Evolutionary conservation across 371 early-diverging fungal species (phyloP), one percentile per base, ranked within the genome.

Genomic region (Chytridium lagenaria): DNA sequence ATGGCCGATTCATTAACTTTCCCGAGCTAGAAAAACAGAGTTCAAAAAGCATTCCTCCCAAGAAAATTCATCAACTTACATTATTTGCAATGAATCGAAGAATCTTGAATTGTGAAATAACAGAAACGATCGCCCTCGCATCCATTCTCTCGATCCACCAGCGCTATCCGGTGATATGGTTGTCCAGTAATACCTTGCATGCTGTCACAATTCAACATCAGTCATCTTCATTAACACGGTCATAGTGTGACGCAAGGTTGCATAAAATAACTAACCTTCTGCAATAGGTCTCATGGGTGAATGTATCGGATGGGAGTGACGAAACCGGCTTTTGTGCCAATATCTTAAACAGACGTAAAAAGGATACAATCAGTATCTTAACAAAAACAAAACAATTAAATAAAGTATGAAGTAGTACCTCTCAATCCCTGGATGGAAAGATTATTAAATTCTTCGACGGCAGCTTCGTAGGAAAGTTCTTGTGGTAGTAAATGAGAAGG

Each of bases 61-160:
- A 2, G 50, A 50, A 28, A 34, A 39, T n/a, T 19, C n/a, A 7
- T 10, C 33, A 50, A 68, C 49, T 49, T 37, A 76, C 76, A 52
- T 76, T 71, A 50, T 59, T 73, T 10, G 96, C 93, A 68, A 97
- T 88, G 79, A 93, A 95, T 75, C 93, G 91, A 50, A 97, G 85
- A 57, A 97, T 94, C 69, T 94, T 90, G 80, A 93, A 93, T 74
- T 94, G 94, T 1, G 95, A 93, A 67, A 98, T 85, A 57, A 96
- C 94, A 10, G 94, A 92, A 5, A 96, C 93, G 44, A 98, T 91
- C 79, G 91, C n/a, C 92, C 71, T 95, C 95, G 16, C 90, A 90
- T 30, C 87, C 87, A 0, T 91, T 85, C 64, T 90, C 91, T 31
- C 84, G 84, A 80, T 97, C 98, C 37, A 98, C 85, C 33, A 98